Evolutionary conservation across 352 stramenopile species (phyloP).

Genomic region (Phytophthora crassamura): DNA sequence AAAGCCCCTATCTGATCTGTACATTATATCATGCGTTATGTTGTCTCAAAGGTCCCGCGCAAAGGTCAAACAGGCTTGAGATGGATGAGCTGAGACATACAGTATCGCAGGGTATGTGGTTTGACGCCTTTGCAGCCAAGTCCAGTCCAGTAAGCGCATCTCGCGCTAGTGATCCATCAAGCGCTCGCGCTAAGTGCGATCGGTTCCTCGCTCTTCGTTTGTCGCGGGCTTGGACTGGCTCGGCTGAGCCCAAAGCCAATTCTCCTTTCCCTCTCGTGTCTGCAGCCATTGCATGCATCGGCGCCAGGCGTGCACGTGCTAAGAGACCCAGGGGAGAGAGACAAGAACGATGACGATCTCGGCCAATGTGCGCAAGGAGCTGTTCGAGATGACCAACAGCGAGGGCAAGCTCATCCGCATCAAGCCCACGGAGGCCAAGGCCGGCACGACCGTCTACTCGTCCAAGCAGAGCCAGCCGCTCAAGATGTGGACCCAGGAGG

Average conservation of each 20-base stretch:
- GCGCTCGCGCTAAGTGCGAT: constrained; percentile 57
- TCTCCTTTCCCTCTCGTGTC: constrained; percentile 37
- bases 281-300: constrained; percentile 33
- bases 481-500: constrained; percentile 88
- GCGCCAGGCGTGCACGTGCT: constrained; percentile 23
- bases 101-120: too few species aligned
- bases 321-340: constrained; percentile 12
- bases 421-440: constrained; percentile 85
- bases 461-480: constrained; percentile 85
- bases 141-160: constrained; percentile 21
- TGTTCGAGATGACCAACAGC: constrained; percentile 83
- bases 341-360: constrained; percentile 81
- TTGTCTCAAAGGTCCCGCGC: too few species aligned
- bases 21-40: too few species aligned
- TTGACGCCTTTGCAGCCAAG: too few species aligned
- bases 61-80: too few species aligned
- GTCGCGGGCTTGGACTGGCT: constrained; percentile 39
- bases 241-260: constrained; percentile 24
- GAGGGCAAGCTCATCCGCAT: constrained; percentile 88
- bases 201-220: constrained; percentile 31
- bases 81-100: too few species aligned
- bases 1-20: too few species aligned
- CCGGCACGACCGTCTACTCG: constrained; percentile 84
- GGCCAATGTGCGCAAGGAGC: constrained; percentile 84
- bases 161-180: constrained; percentile 28